Conservation (phyloP, 140 eudicot species). For the Senecio squalidus region DNA sequence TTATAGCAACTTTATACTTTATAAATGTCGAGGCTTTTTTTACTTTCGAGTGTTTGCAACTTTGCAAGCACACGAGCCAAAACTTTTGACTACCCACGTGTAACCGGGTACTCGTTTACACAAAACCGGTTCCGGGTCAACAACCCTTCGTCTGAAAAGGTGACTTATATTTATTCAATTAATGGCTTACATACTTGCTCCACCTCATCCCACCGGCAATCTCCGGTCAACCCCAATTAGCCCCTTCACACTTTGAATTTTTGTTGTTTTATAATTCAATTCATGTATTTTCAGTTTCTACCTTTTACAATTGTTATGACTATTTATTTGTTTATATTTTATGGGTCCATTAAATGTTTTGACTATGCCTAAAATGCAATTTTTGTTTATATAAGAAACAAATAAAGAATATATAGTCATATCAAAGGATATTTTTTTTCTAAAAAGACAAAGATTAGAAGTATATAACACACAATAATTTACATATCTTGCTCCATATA, state of each 20-base stretch:
- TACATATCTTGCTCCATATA: too few species aligned
- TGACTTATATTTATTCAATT: slow-evolving; percentile 7
- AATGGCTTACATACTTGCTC: slow-evolving; percentile 13
- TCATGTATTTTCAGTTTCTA: not conserved
- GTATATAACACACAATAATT: too few species aligned
- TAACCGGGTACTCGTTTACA: slow-evolving; percentile 25
- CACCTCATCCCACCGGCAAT: slow-evolving; percentile 27
- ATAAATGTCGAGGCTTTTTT: slow-evolving; percentile 1
- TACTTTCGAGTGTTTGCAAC: not conserved
- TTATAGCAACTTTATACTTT: too few species aligned
- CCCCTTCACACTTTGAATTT: slow-evolving; percentile 28
- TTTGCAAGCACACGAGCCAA: slow-evolving; percentile 24
- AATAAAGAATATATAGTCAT: too few species aligned
- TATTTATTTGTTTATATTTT: not conserved
- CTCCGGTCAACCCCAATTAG: slow-evolving; percentile 26
- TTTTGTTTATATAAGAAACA: not conserved
- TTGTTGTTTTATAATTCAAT: slow-evolving; percentile 18
- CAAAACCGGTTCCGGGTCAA: slow-evolving; percentile 25
- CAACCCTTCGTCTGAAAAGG: slow-evolving; percentile 29
- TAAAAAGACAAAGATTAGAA: too few species aligned
- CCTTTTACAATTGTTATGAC: not conserved
- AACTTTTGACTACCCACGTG: slow-evolving; percentile 15
- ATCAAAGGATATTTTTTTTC: too few species aligned
- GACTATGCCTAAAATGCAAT: not conserved
- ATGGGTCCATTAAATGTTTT: not conserved